Percentiles rank a stretch among this genome's conserved stretches.
These are phyloP conservation scores for Gossypium aridum DNA, from an alignment of 441 rosid species.

Conservation along the genomic window DNA sequence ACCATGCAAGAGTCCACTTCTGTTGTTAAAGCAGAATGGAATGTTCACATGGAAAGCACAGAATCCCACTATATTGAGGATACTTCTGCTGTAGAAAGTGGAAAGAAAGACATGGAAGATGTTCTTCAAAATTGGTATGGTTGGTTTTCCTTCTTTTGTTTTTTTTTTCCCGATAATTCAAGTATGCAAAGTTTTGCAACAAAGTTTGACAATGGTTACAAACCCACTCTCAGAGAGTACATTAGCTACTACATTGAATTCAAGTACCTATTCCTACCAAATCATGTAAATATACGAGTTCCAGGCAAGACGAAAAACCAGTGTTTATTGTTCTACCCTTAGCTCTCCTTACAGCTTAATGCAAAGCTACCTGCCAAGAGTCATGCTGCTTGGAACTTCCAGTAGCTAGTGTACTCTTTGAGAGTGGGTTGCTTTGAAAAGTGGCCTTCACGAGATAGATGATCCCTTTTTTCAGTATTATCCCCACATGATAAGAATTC, in stretches of 20 bases:
- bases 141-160: background rate
- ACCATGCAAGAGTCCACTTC: constrained; percentile 82
- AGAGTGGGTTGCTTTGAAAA: background rate
- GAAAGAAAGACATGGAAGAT: constrained; percentile 71
- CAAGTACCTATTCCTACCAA: background rate
- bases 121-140: constrained; percentile 78
- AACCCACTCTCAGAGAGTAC: background rate
- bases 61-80: constrained; percentile 68
- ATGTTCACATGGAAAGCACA: constrained; percentile 64
- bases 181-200: background rate
- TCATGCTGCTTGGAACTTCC: background rate
- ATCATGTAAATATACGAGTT: background rate
- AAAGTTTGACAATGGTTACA: background rate
- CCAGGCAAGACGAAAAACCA: background rate
- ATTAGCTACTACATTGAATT: background rate
- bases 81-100: constrained; percentile 65
- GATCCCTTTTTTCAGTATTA: background rate
- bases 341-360: background rate
- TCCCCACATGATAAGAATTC: background rate
- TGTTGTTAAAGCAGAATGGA: constrained; percentile 77
- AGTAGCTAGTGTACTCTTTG: background rate
- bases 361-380: background rate
- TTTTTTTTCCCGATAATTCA: background rate
- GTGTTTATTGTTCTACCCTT: background rate
- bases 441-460: background rate